Evolutionary conservation across 1,284 basidiomycete genomes (phyloP).

Genomic region (Fomitopsis betulina): DNA sequence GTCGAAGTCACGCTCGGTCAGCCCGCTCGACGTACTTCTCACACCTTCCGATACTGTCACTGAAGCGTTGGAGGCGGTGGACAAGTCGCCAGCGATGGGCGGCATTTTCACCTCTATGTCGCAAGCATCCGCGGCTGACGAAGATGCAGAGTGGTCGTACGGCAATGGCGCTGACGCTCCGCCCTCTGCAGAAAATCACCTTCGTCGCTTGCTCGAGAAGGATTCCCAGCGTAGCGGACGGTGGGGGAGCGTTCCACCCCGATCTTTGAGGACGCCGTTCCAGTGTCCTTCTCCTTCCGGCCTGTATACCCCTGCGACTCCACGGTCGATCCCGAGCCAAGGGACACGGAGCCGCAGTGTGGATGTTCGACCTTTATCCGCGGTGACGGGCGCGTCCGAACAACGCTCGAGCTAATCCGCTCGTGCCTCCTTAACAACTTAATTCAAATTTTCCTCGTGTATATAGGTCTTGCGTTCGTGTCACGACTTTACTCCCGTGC

Average conservation of each 20-base stretch:
- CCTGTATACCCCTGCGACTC: neutral
- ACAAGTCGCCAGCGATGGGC: neutral
- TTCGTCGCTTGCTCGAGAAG: neutral
- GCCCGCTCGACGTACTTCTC: conserved; percentile 14
- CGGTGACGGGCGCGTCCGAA: neutral
- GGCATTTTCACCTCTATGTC: neutral
- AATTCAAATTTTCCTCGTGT: neutral
- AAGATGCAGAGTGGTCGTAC: neutral
- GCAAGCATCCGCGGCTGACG: neutral
- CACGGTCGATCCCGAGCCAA: neutral
- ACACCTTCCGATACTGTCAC: neutral
- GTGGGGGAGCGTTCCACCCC: neutral
- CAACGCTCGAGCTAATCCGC: neutral
- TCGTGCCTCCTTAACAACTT: neutral
- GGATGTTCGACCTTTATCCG: neutral
- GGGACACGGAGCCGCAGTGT: neutral
- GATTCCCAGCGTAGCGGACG: neutral
- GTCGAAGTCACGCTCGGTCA: conserved; percentile 22
- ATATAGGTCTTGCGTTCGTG: neutral
- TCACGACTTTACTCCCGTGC: no score
- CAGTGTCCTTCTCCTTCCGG: neutral
- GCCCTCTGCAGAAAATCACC: neutral
- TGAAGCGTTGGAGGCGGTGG: neutral
- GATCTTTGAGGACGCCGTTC: neutral
- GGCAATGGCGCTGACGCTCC: neutral